Evolutionary conservation across 768 basidiomycete genomes (phyloP).

Genomic region (Lyophyllum semitale): DNA sequence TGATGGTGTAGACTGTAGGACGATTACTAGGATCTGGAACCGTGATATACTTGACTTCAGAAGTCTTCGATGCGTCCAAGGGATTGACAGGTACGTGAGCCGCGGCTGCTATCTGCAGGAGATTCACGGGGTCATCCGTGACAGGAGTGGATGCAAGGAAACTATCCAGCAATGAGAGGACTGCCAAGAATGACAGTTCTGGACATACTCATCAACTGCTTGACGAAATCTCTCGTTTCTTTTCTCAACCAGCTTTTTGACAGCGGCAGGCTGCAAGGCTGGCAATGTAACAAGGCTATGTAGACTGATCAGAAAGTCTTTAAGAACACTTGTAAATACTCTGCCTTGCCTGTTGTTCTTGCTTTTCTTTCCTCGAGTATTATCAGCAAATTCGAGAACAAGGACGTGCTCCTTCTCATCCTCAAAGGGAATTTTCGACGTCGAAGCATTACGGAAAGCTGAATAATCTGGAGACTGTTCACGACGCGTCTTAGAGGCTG

Average conservation of each 20-base stretch:
- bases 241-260: constrained; percentile 71
- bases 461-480: constrained; percentile 45
- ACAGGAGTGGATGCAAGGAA: constrained; percentile 55
- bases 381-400: constrained; percentile 45
- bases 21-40: constrained; percentile 51
- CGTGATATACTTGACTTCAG: constrained; percentile 19
- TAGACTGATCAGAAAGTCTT: neutral
- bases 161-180: constrained; percentile 33
- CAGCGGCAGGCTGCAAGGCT: constrained; percentile 53
- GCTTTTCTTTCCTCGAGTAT: constrained; percentile 33
- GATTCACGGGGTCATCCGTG: constrained; percentile 58
- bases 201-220: constrained; percentile 68
- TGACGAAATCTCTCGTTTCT: constrained; percentile 64
- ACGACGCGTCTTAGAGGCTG: constrained; percentile 20
- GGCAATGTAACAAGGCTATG: constrained; percentile 23
- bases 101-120: constrained; percentile 67
- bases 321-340: neutral
- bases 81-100: constrained; percentile 76
- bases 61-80: constrained; percentile 11
- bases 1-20: constrained; percentile 55
- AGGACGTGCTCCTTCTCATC: constrained; percentile 40
- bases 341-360: constrained; percentile 28
- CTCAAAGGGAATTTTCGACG: constrained; percentile 19
- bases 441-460: constrained; percentile 23
- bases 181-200: neutral